Evolutionary conservation across 352 stramenopile species (phyloP).

Genomic region (Globisporangium radiosum): DNA sequence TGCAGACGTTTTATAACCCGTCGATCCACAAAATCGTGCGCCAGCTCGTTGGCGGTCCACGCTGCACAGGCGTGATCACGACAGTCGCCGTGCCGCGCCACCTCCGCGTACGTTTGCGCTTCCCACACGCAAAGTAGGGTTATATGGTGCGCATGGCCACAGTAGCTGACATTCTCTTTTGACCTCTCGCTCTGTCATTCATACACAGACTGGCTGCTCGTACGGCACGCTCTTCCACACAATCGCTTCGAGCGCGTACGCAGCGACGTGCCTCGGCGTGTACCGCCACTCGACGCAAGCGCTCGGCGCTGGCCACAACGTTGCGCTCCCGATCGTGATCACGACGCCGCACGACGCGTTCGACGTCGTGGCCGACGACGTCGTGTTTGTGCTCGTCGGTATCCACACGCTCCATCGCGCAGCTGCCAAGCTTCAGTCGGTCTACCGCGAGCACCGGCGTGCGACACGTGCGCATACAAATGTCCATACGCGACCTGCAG

Average conservation of each 20-base stretch:
- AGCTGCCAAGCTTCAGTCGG: slow-evolving; percentile 44
- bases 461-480: neutral
- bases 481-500: too few relatives aligned
- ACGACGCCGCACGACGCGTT: slow-evolving; percentile 52
- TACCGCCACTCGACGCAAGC: slow-evolving; percentile 64
- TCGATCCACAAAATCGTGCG: slow-evolving; percentile 84
- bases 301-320: slow-evolving; percentile 23
- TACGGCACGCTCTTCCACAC: slow-evolving; percentile 60
- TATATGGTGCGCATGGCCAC: slow-evolving; percentile 1
- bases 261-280: slow-evolving; percentile 63
- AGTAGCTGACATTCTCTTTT: neutral
- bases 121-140: neutral
- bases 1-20: slow-evolving; percentile 74
- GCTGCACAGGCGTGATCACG: slow-evolving; percentile 70
- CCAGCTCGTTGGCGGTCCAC: slow-evolving; percentile 67
- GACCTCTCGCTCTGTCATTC: neutral
- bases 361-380: slow-evolving; percentile 42
- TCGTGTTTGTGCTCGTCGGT: slow-evolving; percentile 68
- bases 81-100: slow-evolving; percentile 40
- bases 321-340: slow-evolving; percentile 73
- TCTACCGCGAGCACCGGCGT: slow-evolving; percentile 23
- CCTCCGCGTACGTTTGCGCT: slow-evolving; percentile 28
- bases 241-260: slow-evolving; percentile 52
- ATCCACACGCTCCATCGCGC: slow-evolving; percentile 68
- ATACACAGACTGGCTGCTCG: slow-evolving; percentile 23